Evolutionary conservation across 257 asterid species (phyloP).

Genomic region (Ophiorrhiza pumila): DNA sequence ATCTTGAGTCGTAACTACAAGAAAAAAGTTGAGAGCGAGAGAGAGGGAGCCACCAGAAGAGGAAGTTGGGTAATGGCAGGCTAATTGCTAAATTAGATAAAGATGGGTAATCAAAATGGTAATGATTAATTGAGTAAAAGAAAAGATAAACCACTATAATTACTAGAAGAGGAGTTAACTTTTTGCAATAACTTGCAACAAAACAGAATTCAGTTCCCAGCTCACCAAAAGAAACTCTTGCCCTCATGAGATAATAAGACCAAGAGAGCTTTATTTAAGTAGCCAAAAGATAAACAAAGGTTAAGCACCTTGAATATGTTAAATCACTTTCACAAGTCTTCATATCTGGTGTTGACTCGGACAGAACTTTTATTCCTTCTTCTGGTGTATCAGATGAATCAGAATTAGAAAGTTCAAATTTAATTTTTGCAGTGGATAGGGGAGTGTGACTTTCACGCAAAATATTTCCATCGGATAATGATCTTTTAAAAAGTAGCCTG

Average conservation of each 20-base stretch:
- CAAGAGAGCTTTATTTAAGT: constrained; percentile 6
- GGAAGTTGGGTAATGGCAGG: neutral
- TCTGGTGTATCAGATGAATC: constrained; percentile 46
- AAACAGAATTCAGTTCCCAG: neutral
- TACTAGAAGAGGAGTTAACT: neutral
- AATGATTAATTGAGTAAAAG: neutral
- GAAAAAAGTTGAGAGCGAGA: neutral
- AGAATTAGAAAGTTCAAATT: constrained; percentile 43
- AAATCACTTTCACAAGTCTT: constrained; percentile 52
- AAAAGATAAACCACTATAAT: neutral
- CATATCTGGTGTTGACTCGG: constrained; percentile 71
- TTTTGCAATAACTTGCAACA: neutral
- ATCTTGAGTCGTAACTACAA: neutral
- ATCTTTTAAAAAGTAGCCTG: constrained; percentile 69
- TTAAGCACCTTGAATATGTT: constrained; percentile 62
- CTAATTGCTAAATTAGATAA: neutral
- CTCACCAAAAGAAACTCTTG: neutral
- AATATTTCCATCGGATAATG: constrained; percentile 86
- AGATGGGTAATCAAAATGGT: neutral
- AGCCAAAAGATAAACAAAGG: constrained; percentile 13
- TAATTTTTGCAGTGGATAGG: constrained; percentile 34
- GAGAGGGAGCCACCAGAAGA: neutral
- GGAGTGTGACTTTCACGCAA: constrained; percentile 57
- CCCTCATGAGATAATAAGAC: constrained; percentile 10
- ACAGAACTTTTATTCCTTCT: constrained; percentile 47